Base-by-base conservation (phyloP, 495 filamentous ascomycete genomes). In the Entonaema liquescens region DNA sequence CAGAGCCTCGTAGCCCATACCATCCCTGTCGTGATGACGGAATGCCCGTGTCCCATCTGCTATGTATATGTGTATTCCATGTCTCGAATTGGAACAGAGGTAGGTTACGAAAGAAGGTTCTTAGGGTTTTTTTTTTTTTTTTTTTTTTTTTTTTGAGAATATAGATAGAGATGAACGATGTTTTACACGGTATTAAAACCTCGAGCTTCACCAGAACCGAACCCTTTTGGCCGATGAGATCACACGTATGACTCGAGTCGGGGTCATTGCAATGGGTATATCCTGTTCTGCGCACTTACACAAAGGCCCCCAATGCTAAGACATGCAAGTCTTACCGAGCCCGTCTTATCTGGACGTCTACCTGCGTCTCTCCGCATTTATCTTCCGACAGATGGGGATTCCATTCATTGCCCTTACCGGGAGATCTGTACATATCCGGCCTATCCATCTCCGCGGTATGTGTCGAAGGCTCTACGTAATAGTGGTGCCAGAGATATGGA, bases 291-390 rank as follows among this genome's bases (percentile, higher is more conserved):
- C 25, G 65, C 62, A 47, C 23, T 61, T 66, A 47, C 44, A 65
- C 65, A 59, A 50, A 26, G 65, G 47, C 13, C 53, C 13, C n/a
- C 53, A 31, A 1, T 19, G 11, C 28, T 29, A 66, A 69, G 62
- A 68, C 62, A 73, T 65, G 70, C 70, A 73, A 73, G 70, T 73
- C 65, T 65, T 73, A 66, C 70, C 70, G 70, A 73, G 60, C 3
- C 5, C 42, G 40, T 29, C 49, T 29, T 29, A 42, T 59, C 57
- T 62, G 56, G 52, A 56, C 23, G 40, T 59, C 52, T 62, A 9
- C 61, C 65, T 23, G 65, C 23, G 65, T 26, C 36, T 61, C 56
- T 68, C 70, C 70, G 70, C 65, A 62, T 66, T 69, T 69, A 73
- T 69, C 65, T 65, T 73, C 70, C 70, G 70, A 73, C n/a, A 44